Base-by-base conservation (phyloP, 805 yeast genomes). In the Cyberlindnera meyerae region DNA sequence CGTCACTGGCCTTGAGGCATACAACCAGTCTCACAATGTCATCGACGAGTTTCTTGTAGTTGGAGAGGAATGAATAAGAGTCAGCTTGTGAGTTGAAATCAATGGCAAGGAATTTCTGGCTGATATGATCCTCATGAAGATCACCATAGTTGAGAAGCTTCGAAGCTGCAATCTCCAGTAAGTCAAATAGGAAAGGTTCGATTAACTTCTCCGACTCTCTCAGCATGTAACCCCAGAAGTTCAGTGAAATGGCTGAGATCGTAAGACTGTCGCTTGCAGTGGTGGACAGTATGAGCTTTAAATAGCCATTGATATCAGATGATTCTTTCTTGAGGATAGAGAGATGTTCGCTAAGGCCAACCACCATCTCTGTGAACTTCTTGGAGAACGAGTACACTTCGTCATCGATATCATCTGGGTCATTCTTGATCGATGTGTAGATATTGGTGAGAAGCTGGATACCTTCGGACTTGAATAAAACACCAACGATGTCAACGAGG, bases 81-180 rank as follows among this genome's bases (percentile, higher is more conserved):
- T 93, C 98, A 1, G 94, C 80, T 20, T 74, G 71, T 0, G 93
- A 79, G 58, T 90, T 97, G 56, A 90, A 90, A 59, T 93, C 99
- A 29, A 82, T 65, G n/a, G 78, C 85, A 31, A 89, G 65, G 51
- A 70, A 89, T 44, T 73, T 73, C 42, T 75, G 76, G 0, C 89
- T 75, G 2, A 71, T 61, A 39, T 78, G 74, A 3, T 77, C 81
- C 11, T 81, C 86, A 37, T 76, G 77, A 36, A 80, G 71, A 41
- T 76, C 77, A 24, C 73, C 74, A 59, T 80, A 93, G 52, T 81
- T 81, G 20, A 93, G 62, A 18, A 89, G 70, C 39, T 96, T 74
- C 46, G 82, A 77, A 0, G 96, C 82, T 1, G 95, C 76, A 26
- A 76, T 73, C 48, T 84, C 84, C 32, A 94, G 63, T 27, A 93